Evolutionary conservation across 2,329 filamentous ascomycete genomes (phyloP), one percentile per base, ranked within the genome.

Genomic region (Xylaria sp.): DNA sequence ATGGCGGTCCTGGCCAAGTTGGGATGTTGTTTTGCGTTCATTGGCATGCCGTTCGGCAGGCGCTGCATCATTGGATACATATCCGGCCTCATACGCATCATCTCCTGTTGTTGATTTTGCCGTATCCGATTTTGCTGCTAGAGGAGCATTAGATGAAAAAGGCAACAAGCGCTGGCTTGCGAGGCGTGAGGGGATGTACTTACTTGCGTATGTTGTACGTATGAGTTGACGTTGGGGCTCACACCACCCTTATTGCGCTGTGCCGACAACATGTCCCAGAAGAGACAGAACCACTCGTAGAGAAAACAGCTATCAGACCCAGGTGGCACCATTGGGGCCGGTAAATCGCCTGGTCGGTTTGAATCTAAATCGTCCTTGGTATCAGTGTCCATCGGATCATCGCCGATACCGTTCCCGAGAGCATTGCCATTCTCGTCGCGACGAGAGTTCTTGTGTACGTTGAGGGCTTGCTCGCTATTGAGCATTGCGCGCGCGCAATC

Each of bases 251-350:
- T 89, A 71, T 84, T 86, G 72, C 92, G 90, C 74, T 94, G 91
- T 58, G 92, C 92, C 73, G 88, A 88, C 77, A 91, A 96, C 70
- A 98, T 92, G 72, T 99, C 95, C 93, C 93, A 98, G 77, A 99
- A 99, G 54, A 97, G 85, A 73, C 89, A 92, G 81, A 96, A 99
- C 95, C 95, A 99, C 72, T 98, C 95, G 69, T 92, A 90, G n/a
- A 99, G 82, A 72, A 99, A 98, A 25, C 91, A 92, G 64, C 86
- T 90, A 71, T 90, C 90, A 56, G 84, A 84, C 63, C 82, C 82
- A 49, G 85, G 84, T 11, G 88, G 87, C 5, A 92, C 81, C 65
- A 87, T 87, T 11, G 92, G 89, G 6, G 86, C 83, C 4, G 94
- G 94, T 38, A 98, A 83, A 72, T 96, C 93, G 59, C 89, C 86